Conservation (phyloP, 1,284 basidiomycete species). For the Agaricales sp. region DNA sequence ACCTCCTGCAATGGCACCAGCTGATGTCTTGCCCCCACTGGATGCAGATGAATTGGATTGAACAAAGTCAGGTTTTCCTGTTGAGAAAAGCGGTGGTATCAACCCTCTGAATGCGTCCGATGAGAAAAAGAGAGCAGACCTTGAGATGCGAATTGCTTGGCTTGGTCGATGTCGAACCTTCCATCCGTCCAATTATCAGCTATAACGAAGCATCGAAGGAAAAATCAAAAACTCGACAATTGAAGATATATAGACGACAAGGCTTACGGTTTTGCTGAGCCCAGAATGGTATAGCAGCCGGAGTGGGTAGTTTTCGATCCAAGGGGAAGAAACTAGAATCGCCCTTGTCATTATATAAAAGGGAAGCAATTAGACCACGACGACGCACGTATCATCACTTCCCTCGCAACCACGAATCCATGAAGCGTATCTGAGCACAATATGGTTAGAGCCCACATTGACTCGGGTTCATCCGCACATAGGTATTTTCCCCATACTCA, state of each 20-base stretch:
- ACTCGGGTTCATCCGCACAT: background rate
- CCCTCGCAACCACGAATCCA: background rate
- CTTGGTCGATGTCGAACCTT: background rate
- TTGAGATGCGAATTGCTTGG: background rate
- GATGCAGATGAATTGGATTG: background rate
- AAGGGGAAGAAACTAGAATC: slow-evolving; percentile 10
- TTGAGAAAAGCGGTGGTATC: no score
- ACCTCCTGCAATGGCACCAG: background rate
- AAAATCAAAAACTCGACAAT: background rate
- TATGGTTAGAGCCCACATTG: no score
- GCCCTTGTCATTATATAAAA: slow-evolving; percentile 1
- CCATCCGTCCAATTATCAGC: background rate
- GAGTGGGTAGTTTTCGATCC: slow-evolving; percentile 3
- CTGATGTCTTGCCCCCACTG: background rate
- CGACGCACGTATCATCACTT: no score
- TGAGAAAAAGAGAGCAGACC: background rate
- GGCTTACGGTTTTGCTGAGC: slow-evolving; percentile 15
- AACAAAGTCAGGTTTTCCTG: background rate
- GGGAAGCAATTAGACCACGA: no score
- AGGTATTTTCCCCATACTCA: background rate
- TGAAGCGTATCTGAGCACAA: slow-evolving; percentile 3
- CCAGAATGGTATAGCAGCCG: slow-evolving; percentile 9
- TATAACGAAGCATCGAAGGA: background rate
- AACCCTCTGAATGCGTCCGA: background rate
- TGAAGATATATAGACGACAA: no score